These are phyloP conservation scores for Chytriomyces sp. DNA, from an alignment of 192 early-diverging fungal species.

Conservation along the genomic window DNA sequence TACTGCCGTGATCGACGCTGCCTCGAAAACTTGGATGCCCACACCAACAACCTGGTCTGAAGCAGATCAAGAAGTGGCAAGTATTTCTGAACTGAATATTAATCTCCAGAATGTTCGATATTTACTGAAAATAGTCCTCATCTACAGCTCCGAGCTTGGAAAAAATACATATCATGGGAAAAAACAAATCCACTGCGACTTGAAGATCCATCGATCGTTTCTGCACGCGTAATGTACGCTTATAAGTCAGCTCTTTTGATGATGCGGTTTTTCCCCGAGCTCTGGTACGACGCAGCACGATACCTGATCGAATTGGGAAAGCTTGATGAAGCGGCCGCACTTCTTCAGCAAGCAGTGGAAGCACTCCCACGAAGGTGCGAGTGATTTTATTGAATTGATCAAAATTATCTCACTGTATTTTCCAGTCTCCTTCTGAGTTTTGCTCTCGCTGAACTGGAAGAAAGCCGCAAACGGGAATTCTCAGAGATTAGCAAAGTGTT, in stretches of 20 bases:
- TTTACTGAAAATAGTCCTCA: slow-evolving; percentile 7
- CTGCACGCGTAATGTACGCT: slow-evolving; percentile 77
- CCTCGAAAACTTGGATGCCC: slow-evolving; percentile 65
- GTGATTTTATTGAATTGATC: neutral
- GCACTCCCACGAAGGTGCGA: slow-evolving; percentile 71
- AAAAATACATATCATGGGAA: slow-evolving; percentile 91
- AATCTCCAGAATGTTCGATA: slow-evolving; percentile 3
- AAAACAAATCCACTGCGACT: slow-evolving; percentile 81
- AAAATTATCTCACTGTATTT: too few species aligned
- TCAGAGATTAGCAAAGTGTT: slow-evolving; percentile 40
- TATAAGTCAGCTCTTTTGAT: slow-evolving; percentile 87
- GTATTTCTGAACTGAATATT: slow-evolving; percentile 46
- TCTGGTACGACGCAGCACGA: slow-evolving; percentile 72
- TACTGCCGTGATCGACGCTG: slow-evolving; percentile 75
- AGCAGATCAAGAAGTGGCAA: slow-evolving; percentile 64
- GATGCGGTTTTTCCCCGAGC: slow-evolving; percentile 84
- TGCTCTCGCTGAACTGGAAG: slow-evolving; percentile 55
- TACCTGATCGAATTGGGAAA: slow-evolving; percentile 39
- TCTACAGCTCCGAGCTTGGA: slow-evolving; percentile 67
- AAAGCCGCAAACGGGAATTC: slow-evolving; percentile 47
- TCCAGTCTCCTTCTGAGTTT: slow-evolving; percentile 57
- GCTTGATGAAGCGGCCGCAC: slow-evolving; percentile 64
- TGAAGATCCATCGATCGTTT: slow-evolving; percentile 63
- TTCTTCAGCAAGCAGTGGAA: slow-evolving; percentile 63
- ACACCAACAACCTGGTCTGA: slow-evolving; percentile 80